These are phyloP conservation scores for Alternaria infectoria DNA, from an alignment of 2,329 filamentous ascomycete species.

Conservation along the genomic window DNA sequence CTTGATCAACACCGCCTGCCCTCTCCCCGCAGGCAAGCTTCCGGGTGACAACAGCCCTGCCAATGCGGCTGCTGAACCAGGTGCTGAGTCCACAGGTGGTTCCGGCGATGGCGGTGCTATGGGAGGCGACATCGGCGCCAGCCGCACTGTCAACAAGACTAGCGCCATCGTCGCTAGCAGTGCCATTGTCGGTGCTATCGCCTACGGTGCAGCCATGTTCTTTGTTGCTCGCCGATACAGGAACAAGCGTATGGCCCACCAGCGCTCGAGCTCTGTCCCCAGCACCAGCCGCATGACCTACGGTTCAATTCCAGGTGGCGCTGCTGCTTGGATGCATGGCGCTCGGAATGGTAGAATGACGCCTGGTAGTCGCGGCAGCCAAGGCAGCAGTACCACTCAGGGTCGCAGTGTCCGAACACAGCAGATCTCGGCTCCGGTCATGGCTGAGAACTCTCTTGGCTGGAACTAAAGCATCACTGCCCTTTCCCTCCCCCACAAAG, in stretches of 20 bases:
- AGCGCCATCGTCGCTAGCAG: slow-evolving; percentile 75
- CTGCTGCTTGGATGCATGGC: slow-evolving; percentile 57
- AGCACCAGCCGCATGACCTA: slow-evolving; percentile 65
- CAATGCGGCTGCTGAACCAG: slow-evolving; percentile 51
- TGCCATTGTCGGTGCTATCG: slow-evolving; percentile 76
- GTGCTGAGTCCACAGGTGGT: slow-evolving; percentile 38
- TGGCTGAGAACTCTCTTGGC: slow-evolving; percentile 91
- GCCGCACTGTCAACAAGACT: slow-evolving; percentile 67
- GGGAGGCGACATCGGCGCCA: slow-evolving; percentile 57
- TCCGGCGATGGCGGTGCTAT: slow-evolving; percentile 57
- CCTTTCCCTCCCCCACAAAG: slow-evolving; percentile 12
- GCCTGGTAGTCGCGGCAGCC: slow-evolving; percentile 51
- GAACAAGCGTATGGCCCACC: slow-evolving; percentile 79
- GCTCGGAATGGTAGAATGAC: slow-evolving; percentile 49
- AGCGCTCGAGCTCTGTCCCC: slow-evolving; percentile 76
- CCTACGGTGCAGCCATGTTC: slow-evolving; percentile 96
- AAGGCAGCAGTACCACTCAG: slow-evolving; percentile 64
- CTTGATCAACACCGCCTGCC: slow-evolving; percentile 84
- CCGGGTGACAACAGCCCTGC: slow-evolving; percentile 49
- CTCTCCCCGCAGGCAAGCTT: slow-evolving; percentile 61
- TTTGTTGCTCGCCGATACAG: slow-evolving; percentile 89
- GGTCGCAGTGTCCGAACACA: slow-evolving; percentile 68
- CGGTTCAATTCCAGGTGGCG: slow-evolving; percentile 49
- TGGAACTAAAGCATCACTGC: slow-evolving; percentile 73
- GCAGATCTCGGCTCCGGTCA: slow-evolving; percentile 87